A percentile compares a stretch with the other conserved stretches of the same genome.
phyloP scores from a whole-genome alignment of 2,329 filamentous ascomycete species.

The Fusarium redolens region DNA sequence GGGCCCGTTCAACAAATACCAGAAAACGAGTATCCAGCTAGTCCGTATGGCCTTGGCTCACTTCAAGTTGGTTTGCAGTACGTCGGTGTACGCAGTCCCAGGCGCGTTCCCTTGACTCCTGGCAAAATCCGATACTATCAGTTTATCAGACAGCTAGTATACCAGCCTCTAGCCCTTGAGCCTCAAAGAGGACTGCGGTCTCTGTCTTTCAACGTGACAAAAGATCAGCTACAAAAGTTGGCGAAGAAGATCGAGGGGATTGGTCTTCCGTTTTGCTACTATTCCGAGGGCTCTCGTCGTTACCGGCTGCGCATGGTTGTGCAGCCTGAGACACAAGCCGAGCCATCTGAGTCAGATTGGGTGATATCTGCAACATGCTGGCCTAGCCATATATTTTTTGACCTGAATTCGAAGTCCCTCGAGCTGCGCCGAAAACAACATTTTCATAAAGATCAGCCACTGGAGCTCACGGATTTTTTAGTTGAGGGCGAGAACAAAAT shows the following conservation, averaged over 20 bases:
- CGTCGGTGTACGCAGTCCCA: slow-evolving; percentile 60
- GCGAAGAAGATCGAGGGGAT: slow-evolving; percentile 44
- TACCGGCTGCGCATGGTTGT: slow-evolving; percentile 77
- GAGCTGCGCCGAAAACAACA: slow-evolving; percentile 74
- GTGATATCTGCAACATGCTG: slow-evolving; percentile 71
- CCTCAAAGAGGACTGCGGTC: slow-evolving; percentile 54
- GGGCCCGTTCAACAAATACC: slow-evolving; percentile 25
- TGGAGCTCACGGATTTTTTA: slow-evolving; percentile 76
- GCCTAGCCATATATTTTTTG: slow-evolving; percentile 77
- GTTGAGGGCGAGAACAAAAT: slow-evolving; percentile 71
- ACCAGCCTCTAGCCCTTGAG: slow-evolving; percentile 56
- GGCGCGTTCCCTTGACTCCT: slow-evolving; percentile 49
- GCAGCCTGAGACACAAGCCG: slow-evolving; percentile 12
- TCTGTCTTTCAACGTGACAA: slow-evolving; percentile 60
- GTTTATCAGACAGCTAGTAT: slow-evolving; percentile 63
- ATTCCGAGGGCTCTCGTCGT: slow-evolving; percentile 65
- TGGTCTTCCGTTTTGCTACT: slow-evolving; percentile 53
- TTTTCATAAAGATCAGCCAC: slow-evolving; percentile 78
- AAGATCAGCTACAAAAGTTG: slow-evolving; percentile 51
- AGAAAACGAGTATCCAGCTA: slow-evolving; percentile 54
- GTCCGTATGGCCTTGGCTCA: slow-evolving; percentile 55
- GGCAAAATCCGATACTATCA: slow-evolving; percentile 63
- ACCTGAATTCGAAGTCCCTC: slow-evolving; percentile 71
- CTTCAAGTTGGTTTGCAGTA: slow-evolving; percentile 60
- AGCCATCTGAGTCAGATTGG: slow-evolving; percentile 67